Percentiles rank a stretch among this genome's conserved stretches.
These are phyloP conservation scores for Leucosporidium yakuticum DNA, from an alignment of 768 basidiomycete species.

Conservation along the genomic window DNA sequence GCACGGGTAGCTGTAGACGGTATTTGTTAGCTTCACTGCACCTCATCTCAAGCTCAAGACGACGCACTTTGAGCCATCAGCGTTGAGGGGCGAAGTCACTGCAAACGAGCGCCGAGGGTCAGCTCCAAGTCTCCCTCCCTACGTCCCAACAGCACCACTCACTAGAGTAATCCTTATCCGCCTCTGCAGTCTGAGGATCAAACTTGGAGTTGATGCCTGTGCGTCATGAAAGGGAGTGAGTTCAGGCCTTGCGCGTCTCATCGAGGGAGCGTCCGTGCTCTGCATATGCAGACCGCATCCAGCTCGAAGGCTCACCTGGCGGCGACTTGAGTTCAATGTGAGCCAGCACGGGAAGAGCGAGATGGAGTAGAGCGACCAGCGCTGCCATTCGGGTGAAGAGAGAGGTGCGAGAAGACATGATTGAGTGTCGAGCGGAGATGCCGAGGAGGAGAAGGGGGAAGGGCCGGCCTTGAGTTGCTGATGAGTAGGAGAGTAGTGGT, in stretches of 20 bases:
- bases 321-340: no score
- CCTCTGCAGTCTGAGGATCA: conserved; percentile 38
- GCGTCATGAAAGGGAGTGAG: not conserved
- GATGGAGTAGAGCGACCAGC: no score
- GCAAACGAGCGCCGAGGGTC: no score
- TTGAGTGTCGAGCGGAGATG: not conserved
- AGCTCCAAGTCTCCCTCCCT: not conserved
- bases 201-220: conserved; percentile 31
- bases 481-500: no score
- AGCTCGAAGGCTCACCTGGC: no score
- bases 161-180: conserved; percentile 42
- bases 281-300: not conserved
- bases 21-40: no score
- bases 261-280: not conserved
- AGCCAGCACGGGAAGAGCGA: no score
- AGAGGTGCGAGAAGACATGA: no score
- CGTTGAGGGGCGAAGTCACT: no score
- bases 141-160: conserved; percentile 39
- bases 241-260: not conserved
- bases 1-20: conserved; percentile 40
- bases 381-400: no score
- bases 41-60: no score
- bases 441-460: not conserved
- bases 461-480: not conserved
- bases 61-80: no score